These are phyloP conservation scores for Sporothrix globosa DNA, from an alignment of 2,329 filamentous ascomycete species.

Conservation along the genomic window DNA sequence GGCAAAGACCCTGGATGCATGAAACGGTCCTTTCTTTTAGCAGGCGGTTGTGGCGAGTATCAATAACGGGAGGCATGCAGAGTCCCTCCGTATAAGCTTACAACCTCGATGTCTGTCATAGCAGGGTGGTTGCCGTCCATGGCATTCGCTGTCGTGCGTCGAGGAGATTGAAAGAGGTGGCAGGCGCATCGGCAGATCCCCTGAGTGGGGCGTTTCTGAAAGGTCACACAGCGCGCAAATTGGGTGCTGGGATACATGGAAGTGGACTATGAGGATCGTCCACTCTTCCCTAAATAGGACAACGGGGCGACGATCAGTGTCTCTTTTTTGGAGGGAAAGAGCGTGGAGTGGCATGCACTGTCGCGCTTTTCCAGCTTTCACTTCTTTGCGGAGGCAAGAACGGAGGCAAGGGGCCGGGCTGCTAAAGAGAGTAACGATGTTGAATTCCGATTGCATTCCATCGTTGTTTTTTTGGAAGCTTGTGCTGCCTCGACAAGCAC, in stretches of 20 bases:
- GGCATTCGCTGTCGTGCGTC: conserved; percentile 33
- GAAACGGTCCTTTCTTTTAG: conserved; percentile 11
- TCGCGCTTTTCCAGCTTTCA: conserved; percentile 19
- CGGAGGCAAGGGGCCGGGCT: background rate
- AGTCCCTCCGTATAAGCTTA: background rate
- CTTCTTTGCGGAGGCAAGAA: conserved; percentile 17
- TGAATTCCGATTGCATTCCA: conserved; percentile 10
- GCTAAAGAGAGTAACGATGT: background rate
- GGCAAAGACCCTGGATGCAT: conserved; percentile 3
- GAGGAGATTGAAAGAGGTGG: conserved; percentile 17
- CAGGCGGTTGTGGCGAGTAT: background rate
- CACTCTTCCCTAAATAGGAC: conserved; percentile 25
- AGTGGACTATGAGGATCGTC: conserved; percentile 20
- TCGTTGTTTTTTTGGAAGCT: background rate
- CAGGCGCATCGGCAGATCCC: conserved; percentile 31
- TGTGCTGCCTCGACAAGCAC: no score
- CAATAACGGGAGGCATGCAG: background rate
- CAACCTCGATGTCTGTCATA: conserved; percentile 13
- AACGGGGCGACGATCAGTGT: conserved; percentile 20
- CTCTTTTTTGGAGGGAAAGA: conserved; percentile 18
- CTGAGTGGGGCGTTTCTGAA: conserved; percentile 22
- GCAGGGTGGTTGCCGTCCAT: conserved; percentile 16
- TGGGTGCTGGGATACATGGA: conserved; percentile 21
- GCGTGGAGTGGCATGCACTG: conserved; percentile 18
- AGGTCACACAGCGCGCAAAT: background rate